Base-by-base conservation (phyloP, 495 filamentous ascomycete genomes). In the Penicillium taxi region DNA sequence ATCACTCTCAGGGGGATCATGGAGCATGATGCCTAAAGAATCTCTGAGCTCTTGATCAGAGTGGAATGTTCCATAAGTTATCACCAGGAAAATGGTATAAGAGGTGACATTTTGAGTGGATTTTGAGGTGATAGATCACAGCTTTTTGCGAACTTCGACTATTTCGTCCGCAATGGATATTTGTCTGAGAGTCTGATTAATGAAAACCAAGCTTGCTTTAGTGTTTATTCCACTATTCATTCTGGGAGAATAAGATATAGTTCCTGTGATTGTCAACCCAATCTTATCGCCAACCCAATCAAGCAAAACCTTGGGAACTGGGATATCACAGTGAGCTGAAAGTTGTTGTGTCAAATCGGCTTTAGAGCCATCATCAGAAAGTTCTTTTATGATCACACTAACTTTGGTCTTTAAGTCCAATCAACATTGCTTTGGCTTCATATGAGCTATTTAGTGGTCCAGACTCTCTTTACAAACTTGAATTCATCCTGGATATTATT, bases 341-440 rank as follows among this genome's bases (percentile, higher is more conserved):
- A 56, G 42, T 13, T 37, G 32, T 1, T 40, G 31, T 27, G 27
- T 34, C 2, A 44, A 39, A 35, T 56, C 48, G 18, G 29, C 27
- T 27, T 35, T 49, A 14, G 42, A 26, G 14, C 42, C 48, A 7
- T 47, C 37, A 15, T 47, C 39, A 4, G 45, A 45, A 13, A 42
- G 45, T 17, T 56, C 45, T 50, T 56, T 52, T 18, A 52, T 19
- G 15, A 56, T 50, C 32, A 46, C 31, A 39, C 52, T 48, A 24
- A n/a, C n/a, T n/a, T n/a, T n/a, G n/a, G n/a, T n/a, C n/a, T n/a
- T n/a, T n/a, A n/a, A n/a, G n/a, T n/a, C n/a, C n/a, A n/a, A n/a
- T n/a, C n/a, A n/a, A n/a, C n/a, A n/a, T n/a, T n/a, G n/a, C n/a
- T n/a, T n/a, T n/a, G n/a, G n/a, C n/a, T n/a, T n/a, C n/a, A n/a